Base-by-base conservation (phyloP, 495 filamentous ascomycete genomes). In the Aspergillus ellipticus region DNA sequence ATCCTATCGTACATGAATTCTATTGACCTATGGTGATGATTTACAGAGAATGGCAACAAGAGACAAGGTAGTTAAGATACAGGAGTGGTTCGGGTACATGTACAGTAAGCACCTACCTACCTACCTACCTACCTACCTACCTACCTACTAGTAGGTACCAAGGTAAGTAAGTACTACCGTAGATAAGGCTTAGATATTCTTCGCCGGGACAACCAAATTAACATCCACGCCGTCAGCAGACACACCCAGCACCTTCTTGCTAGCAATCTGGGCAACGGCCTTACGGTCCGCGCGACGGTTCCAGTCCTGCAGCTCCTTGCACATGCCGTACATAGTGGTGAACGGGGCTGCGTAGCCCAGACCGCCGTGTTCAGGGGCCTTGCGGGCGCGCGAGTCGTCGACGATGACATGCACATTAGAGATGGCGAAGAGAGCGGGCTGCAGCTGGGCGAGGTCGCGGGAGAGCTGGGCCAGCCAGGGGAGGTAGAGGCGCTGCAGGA, bases 311-410 rank as follows among this genome's bases (percentile, higher is more conserved):
- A 85, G 51, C 56, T 84, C 70, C 58, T 76, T 73, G 47, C 69
- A 69, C 76, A 84, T 77, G 4, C 80, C 82, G 6, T 83, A 74
- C 8, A 83, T 56, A 7, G 79, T 83, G 0, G 73, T 80, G 19
- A 84, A 31, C 0, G 80, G 71, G 1, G 78, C 69, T 0, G 59
- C 51, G 60, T 82, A 84, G 5, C 79, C 82, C 21, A 85, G 49
- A 1, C 80, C 80, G 4, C 82, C 82, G 17, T 69, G 39, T 17
- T 66, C 66, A 0, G 79, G 74, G 1, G 71, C 55, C 60, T 67
- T 68, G 24, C 70, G 63, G 4, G 72, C 76, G 7, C 71, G 71
- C 0, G 67, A 65, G 57, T 83, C 76, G 24, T 78, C 75, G 4
- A 71, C 77, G 47, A 82, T 62, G 4, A 79, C 62, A 53, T 79